Base-by-base conservation (phyloP, 2,329 filamentous ascomycete species). In the Emergomyces africanus region DNA sequence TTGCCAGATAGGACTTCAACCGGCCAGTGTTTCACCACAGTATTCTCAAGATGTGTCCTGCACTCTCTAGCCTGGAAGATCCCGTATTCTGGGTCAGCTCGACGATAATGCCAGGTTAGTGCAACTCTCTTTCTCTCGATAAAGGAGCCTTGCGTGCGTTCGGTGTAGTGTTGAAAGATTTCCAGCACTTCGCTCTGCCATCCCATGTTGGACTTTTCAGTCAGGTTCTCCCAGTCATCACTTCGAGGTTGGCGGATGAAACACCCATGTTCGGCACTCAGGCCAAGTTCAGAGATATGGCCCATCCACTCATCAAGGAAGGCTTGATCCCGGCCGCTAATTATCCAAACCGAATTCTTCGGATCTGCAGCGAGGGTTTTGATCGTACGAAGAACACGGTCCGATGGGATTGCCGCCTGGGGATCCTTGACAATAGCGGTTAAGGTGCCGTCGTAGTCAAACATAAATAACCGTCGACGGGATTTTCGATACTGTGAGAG, bases 1-100 rank as follows among this genome's bases (percentile, higher is more conserved):
- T 97, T 99, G 66, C 94, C 94, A 0, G 85, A 83, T 90, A 97
- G 97, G 61, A 99, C 90, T 68, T 97, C 92, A 3, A 97, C 89
- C 54, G 96, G 90, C 82, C 87, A 96, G 63, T 84, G 84, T 69
- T 85, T 87, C 57, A 78, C 85, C 0, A 96, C 87, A 0, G 84
- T 89, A 4, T 80, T 77, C 70, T 95, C 87, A 18, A 99, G 82
- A 64, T 91, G 84, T 71, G 87, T 87, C 64, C 90, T 86, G 68
- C 90, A 95, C 70, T 91, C 86, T 28, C 81, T 82, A 5, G 91
- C 85, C 76, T 92, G 88, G 73, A 89, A 88, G 0, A 83, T 75
- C 20, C 90, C 92, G 63, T 88, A 88, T 66, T 95, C 89, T 0
- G 89, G 90, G 68, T 96, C 90, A 1, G 90, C 90, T 33, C 89